Conservation (phyloP, 2,329 filamentous ascomycete species). For the Basipetospora chlamydospora region DNA sequence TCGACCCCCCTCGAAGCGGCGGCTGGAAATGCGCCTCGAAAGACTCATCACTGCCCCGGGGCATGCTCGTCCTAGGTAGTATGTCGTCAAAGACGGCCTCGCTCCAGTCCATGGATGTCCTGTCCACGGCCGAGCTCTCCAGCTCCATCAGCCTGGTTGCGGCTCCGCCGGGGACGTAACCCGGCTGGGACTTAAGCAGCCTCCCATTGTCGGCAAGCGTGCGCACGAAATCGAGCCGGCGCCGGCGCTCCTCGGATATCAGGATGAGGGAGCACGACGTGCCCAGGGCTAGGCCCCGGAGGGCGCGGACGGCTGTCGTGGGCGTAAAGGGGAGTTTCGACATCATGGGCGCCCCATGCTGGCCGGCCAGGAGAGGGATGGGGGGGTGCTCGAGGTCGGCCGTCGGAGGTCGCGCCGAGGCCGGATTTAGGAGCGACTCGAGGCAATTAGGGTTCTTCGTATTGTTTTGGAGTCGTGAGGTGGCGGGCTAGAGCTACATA, state of each 20-base stretch:
- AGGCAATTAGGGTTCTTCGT: no score
- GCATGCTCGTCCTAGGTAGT: no score
- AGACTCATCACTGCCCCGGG: no score
- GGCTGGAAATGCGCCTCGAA: no score
- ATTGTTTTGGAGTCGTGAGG: no score
- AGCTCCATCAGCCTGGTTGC: conserved; percentile 7
- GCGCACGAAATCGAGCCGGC: conserved; percentile 34
- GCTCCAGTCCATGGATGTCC: no score
- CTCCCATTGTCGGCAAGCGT: conserved; percentile 33
- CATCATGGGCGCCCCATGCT: conserved; percentile 4
- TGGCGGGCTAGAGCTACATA: no score
- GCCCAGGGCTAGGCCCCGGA: conserved; percentile 39
- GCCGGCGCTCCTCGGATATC: conserved; percentile 41
- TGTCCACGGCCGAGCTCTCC: no score
- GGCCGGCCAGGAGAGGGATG: neutral
- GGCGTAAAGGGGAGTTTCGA: conserved; percentile 24
- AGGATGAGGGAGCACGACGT: conserved; percentile 42
- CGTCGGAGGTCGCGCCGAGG: neutral
- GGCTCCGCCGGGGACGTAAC: conserved; percentile 8
- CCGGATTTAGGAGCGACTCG: no score
- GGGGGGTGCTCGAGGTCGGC: neutral
- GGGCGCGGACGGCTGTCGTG: conserved; percentile 38
- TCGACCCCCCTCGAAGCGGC: no score
- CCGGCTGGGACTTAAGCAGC: conserved; percentile 8
- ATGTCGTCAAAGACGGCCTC: no score